Base-by-base conservation (phyloP, 495 filamentous ascomycete genomes). In the Bacidia gigantensis region DNA sequence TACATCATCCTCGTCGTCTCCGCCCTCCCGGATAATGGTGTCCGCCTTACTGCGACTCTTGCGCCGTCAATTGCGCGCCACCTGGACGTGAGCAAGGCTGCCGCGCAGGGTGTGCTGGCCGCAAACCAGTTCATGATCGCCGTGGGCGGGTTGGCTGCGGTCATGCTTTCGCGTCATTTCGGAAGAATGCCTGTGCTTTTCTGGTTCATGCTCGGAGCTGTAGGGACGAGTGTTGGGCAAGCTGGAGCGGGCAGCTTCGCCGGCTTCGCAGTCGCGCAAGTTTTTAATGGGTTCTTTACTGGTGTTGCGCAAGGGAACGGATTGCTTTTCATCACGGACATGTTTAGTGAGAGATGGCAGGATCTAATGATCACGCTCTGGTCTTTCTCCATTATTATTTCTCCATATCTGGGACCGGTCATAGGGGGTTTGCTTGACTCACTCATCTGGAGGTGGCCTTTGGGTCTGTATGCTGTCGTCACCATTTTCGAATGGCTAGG, bases 121-220 rank as follows among this genome's bases (percentile, higher is more conserved):
- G 77, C 75, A 7, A 80, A 80, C 56, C 70, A 76, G 2, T 78
- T 79, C 55, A 78, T 78, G 74, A 56, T 80, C 0, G 76, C 75
- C 2, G 69, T 68, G 1, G 75, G 74, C 18, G 78, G 78, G 1
- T 60, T 78, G 35, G 64, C 80, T 49, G 69, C 72, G 26, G 75
- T 81, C 24, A 63, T 68, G 11, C 57, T 79, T 1, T 66, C 72
- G 7, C 72, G 73, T 5, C 80, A 72, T 60, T 77, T 78, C 55
- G 79, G 79, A 7, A 74, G 79, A 24, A 62, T 74, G 17, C 77
- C 78, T 0, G 68, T 81, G 39, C 63, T 78, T 26, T 78, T 80
- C 62, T 80, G 71, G 67, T 81, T 73, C 53, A 62, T 70, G 18
- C 41, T 77, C 22, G 54, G 69, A 10, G 66, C 72, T 0, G 52